Base-by-base conservation (phyloP, 2,329 filamentous ascomycete genomes). In the Pseudogymnoascus sp. region DNA sequence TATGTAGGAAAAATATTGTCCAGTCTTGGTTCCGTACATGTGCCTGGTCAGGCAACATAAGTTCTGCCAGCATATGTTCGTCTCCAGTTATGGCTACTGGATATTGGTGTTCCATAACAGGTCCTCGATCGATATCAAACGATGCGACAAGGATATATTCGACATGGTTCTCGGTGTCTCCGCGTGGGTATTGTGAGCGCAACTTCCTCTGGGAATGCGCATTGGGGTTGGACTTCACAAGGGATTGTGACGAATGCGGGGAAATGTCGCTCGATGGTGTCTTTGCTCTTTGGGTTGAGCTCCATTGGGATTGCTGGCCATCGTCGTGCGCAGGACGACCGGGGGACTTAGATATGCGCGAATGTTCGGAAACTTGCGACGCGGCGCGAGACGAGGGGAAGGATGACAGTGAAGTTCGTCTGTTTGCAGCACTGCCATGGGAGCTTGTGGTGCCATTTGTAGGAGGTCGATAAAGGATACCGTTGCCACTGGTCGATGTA, bases 1-100 rank as follows among this genome's bases (percentile, higher is more conserved):
- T 97, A 78, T 99, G 95, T 63, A 99, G 75, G 74, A 99, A 99
- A 79, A 99, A 99, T 63, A 97, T 96, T 44, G 95, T 99, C 95
- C 95, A 99, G 75, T 99, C 95, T 77, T 97, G 93, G 72, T 90
- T 93, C 40, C 95, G 86, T 65, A 95, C 87, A 77, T 99, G 95
- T 21, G 93, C 92, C 76, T 97, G 93, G 76, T 99, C 95, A 0
- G 95, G 95, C 74, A 99, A 79, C 95, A 99, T 99, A 72, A 99
- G 84, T 79, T 99, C 95, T 6, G 95, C 95, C 72, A 99, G 78
- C 93, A 97, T 97, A 72, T 96, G 89, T 78, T 99, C 95, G 74
- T 99, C 93, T 33, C 95, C 93, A 60, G 92, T 97, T 66, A 99
- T 97, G 60, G 93, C 88, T 44, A 91, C 88, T 0, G 95, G 95